A percentile compares a stretch with the other conserved stretches of the same genome.
phyloP scores from a whole-genome alignment of 495 filamentous ascomycete genomes.

The Aspergillus cristatus region DNA sequence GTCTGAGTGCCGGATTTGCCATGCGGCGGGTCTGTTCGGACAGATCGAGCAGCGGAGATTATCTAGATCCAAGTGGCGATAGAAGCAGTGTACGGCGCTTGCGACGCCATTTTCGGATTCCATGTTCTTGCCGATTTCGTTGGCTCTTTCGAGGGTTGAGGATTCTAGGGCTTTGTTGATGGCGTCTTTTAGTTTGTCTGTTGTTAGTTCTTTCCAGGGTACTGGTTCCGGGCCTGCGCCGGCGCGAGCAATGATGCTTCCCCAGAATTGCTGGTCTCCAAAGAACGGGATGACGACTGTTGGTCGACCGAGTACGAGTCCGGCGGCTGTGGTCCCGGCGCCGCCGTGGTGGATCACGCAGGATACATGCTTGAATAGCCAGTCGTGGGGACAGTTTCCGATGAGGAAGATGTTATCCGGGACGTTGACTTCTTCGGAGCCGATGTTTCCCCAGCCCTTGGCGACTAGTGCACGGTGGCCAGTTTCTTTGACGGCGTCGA shows the following conservation, averaged over 20 bases:
- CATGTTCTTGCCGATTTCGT: slow-evolving; percentile 49
- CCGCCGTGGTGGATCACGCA: slow-evolving; percentile 74
- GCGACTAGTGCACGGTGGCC: slow-evolving; percentile 64
- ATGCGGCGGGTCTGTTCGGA: slow-evolving; percentile 57
- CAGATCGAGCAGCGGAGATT: slow-evolving; percentile 54
- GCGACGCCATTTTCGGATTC: slow-evolving; percentile 52
- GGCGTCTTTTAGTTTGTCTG: slow-evolving; percentile 50
- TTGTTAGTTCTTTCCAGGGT: slow-evolving; percentile 57
- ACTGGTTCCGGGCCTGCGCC: slow-evolving; percentile 66
- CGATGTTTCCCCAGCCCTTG: slow-evolving; percentile 68
- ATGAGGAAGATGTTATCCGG: slow-evolving; percentile 63
- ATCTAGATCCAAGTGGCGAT: slow-evolving; percentile 54
- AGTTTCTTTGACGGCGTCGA: slow-evolving; percentile 52
- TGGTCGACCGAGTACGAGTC: slow-evolving; percentile 55
- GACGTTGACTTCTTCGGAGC: slow-evolving; percentile 47
- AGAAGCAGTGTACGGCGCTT: slow-evolving; percentile 58
- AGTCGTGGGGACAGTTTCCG: slow-evolving; percentile 73
- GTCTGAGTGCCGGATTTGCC: slow-evolving; percentile 56
- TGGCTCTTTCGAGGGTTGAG: slow-evolving; percentile 45
- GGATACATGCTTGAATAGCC: slow-evolving; percentile 66
- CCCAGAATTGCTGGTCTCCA: slow-evolving; percentile 78
- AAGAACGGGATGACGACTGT: slow-evolving; percentile 76
- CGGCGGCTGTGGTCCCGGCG: slow-evolving; percentile 70
- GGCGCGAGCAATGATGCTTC: slow-evolving; percentile 59
- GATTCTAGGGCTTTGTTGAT: slow-evolving; percentile 49